phyloP scores from a whole-genome alignment of 805 yeast genomes.

The Candida ponderosae region DNA sequence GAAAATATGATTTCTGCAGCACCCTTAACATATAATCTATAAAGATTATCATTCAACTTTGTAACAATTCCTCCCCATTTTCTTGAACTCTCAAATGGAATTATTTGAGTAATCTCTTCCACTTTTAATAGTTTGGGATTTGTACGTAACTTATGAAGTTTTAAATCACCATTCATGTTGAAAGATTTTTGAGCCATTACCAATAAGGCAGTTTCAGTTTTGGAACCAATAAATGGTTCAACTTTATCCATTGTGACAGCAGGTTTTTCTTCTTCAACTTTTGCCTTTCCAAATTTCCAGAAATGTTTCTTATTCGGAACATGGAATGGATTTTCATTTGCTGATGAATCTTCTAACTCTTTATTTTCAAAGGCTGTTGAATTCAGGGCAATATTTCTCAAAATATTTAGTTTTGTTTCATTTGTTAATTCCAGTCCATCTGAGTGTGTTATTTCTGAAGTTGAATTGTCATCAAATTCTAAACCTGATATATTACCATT shows the following conservation, averaged over 20 bases:
- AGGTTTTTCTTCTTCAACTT: constrained; percentile 4
- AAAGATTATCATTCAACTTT: constrained; percentile 32
- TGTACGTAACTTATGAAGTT: constrained; percentile 40
- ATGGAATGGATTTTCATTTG: constrained; percentile 20
- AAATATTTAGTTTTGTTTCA: constrained; percentile 16
- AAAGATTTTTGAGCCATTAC: constrained; percentile 55
- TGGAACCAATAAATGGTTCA: constrained; percentile 80
- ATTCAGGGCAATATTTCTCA: constrained; percentile 64
- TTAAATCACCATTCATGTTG: constrained; percentile 31
- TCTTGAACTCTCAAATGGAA: constrained; percentile 88
- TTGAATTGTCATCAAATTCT: constrained; percentile 43
- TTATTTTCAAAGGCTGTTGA: constrained; percentile 85
- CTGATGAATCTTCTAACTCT: constrained; percentile 7
- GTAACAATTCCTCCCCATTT: constrained; percentile 88
- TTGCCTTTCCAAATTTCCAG: constrained; percentile 6
- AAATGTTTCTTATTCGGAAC: constrained; percentile 13
- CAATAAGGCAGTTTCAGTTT: constrained; percentile 88
- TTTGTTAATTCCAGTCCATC: constrained; percentile 8
- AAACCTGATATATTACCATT: constrained; percentile 57
- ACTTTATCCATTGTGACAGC: constrained; percentile 10
- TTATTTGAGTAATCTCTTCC: constrained; percentile 49
- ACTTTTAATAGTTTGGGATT: constrained; percentile 22
- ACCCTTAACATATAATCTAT: constrained; percentile 74
- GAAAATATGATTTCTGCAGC: constrained; percentile 85
- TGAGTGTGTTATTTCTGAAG: constrained; percentile 9